These are phyloP conservation scores for Sarocladiaceae sp. DNA, from an alignment of 2,329 filamentous ascomycete genomes.

Conservation along the genomic window DNA sequence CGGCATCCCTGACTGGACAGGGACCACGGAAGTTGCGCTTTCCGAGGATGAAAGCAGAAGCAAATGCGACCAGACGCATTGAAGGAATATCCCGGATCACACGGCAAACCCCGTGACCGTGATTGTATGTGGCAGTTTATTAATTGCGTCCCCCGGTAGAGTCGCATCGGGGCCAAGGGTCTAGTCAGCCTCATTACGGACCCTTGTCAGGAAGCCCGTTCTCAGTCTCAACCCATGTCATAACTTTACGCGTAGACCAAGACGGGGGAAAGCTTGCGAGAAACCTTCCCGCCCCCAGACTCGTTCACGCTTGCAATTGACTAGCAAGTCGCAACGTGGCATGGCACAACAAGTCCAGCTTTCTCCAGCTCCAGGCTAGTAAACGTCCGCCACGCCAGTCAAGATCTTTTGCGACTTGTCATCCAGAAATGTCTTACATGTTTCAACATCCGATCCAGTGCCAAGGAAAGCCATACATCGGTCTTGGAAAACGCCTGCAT, in stretches of 20 bases:
- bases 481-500: not conserved
- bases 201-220: too few species aligned
- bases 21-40: too few species aligned
- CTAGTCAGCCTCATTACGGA: constrained; percentile 2
- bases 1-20: not conserved
- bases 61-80: too few species aligned
- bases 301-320: too few species aligned
- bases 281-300: too few species aligned
- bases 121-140: not conserved
- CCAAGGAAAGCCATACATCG: not conserved
- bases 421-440: not conserved
- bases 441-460: not conserved
- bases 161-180: not conserved
- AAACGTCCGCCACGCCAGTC: too few species aligned
- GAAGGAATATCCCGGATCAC: too few species aligned
- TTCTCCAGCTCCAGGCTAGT: too few species aligned
- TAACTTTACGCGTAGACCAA: not conserved
- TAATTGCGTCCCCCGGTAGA: not conserved
- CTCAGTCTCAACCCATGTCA: not conserved
- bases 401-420: too few species aligned
- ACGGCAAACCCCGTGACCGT: not conserved
- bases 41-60: too few species aligned
- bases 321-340: too few species aligned
- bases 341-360: too few species aligned
- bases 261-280: not conserved